Evolutionary conservation across 2,329 filamentous ascomycete genomes (phyloP).

Genomic region (Balansia obtecta): DNA sequence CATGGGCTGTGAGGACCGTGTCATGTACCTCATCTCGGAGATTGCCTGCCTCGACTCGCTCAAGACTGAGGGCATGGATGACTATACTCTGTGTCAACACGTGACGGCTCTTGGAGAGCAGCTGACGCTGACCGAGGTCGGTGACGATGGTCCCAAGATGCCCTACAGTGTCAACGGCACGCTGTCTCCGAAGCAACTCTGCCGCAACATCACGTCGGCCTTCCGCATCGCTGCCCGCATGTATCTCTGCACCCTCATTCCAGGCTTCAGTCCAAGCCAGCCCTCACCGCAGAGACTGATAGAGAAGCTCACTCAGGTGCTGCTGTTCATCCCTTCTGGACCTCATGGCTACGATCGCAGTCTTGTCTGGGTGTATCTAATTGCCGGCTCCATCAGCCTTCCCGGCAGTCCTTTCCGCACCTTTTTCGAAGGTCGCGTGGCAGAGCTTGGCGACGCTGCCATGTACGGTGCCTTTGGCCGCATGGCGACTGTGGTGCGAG

Average conservation of each 20-base stretch:
- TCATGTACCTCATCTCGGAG: slow-evolving; percentile 97
- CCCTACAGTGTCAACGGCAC: slow-evolving; percentile 58
- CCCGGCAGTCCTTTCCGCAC: slow-evolving; percentile 62
- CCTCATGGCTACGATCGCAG: slow-evolving; percentile 77
- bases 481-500: slow-evolving; percentile 63
- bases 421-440: slow-evolving; percentile 65
- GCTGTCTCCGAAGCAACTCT: slow-evolving; percentile 71
- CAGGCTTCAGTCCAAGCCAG: slow-evolving; percentile 69
- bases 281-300: slow-evolving; percentile 65
- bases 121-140: slow-evolving; percentile 67
- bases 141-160: slow-evolving; percentile 44
- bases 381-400: slow-evolving; percentile 69
- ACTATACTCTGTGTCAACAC: slow-evolving; percentile 77
- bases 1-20: slow-evolving; percentile 93
- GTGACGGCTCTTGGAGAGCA: slow-evolving; percentile 80
- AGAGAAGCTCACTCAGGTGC: slow-evolving; percentile 60
- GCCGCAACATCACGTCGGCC: slow-evolving; percentile 76
- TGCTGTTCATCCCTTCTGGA: slow-evolving; percentile 74
- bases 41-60: slow-evolving; percentile 91
- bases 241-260: slow-evolving; percentile 92
- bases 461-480: slow-evolving; percentile 77
- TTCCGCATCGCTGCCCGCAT: slow-evolving; percentile 90
- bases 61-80: slow-evolving; percentile 71
- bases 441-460: slow-evolving; percentile 63
- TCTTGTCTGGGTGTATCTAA: slow-evolving; percentile 84